phyloP scores from a whole-genome alignment of 768 basidiomycete species.

The Amanita pseudoporphyria region DNA sequence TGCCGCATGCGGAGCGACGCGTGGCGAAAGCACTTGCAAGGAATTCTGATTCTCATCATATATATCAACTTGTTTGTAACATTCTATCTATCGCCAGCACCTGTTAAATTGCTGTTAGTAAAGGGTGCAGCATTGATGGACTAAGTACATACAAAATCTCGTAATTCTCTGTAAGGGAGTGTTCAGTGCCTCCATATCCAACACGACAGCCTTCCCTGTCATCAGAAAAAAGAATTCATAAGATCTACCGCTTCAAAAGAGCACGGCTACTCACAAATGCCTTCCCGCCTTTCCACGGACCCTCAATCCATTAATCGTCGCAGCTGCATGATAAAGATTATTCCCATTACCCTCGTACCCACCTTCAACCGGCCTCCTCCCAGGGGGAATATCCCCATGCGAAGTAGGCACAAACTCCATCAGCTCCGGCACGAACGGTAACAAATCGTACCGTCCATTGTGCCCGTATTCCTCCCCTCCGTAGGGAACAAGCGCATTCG shows the following conservation, averaged over 20 bases:
- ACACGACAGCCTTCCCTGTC: slow-evolving; percentile 33
- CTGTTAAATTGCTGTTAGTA: not conserved
- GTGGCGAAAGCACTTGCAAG: slow-evolving; percentile 30
- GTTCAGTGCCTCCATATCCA: slow-evolving; percentile 36
- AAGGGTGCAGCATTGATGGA: not conserved
- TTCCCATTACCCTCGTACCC: slow-evolving; percentile 65
- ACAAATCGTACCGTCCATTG: slow-evolving; percentile 60
- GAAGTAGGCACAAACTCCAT: slow-evolving; percentile 72
- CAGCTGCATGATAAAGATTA: slow-evolving; percentile 62
- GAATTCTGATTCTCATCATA: too few relatives aligned
- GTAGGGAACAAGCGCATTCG: slow-evolving; percentile 47
- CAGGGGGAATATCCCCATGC: slow-evolving; percentile 48
- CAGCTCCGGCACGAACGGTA: slow-evolving; percentile 39
- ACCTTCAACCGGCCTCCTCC: slow-evolving; percentile 55
- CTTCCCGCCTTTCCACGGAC: slow-evolving; percentile 72
- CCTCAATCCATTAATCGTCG: slow-evolving; percentile 33
- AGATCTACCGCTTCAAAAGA: not conserved
- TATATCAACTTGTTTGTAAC: not conserved
- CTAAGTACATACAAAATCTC: slow-evolving; percentile 34
- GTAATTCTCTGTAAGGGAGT: slow-evolving; percentile 29
- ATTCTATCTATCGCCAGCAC: not conserved
- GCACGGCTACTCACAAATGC: slow-evolving; percentile 42
- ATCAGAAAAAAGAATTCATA: too few relatives aligned
- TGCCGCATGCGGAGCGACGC: slow-evolving; percentile 47
- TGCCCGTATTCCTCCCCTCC: slow-evolving; percentile 54